These are phyloP conservation scores for Alloascoidea hylecoeti DNA, from an alignment of 805 yeast genomes.

Conservation along the genomic window DNA sequence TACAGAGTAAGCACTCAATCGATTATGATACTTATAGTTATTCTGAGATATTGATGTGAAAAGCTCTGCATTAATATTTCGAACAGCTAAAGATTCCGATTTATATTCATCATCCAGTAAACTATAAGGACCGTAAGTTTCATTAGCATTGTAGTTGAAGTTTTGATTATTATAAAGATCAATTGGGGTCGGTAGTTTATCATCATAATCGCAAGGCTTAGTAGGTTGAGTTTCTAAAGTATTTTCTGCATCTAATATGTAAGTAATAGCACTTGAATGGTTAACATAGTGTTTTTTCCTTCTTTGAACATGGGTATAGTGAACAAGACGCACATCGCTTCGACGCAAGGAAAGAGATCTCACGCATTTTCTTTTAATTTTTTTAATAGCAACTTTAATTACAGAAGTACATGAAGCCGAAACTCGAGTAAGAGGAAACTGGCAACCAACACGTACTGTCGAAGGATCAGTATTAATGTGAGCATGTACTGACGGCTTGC, in stretches of 20 bases:
- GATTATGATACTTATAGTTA: neutral
- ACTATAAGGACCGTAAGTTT: neutral
- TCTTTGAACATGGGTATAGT: neutral
- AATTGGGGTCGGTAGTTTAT: too few relatives aligned
- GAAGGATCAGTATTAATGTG: too few relatives aligned
- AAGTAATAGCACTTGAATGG: conserved; percentile 1
- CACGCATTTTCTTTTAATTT: neutral
- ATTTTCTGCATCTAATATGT: too few relatives aligned
- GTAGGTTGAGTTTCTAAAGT: too few relatives aligned
- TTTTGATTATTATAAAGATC: too few relatives aligned
- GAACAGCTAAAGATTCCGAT: too few relatives aligned
- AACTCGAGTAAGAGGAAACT: too few relatives aligned
- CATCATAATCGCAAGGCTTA: too few relatives aligned
- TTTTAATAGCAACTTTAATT: neutral
- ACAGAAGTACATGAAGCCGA: neutral
- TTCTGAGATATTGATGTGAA: neutral
- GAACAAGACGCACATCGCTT: neutral
- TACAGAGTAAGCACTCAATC: neutral
- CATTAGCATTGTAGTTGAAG: too few relatives aligned
- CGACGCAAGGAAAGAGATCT: neutral
- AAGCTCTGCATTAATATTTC: neutral
- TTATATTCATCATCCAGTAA: neutral
- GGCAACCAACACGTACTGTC: too few relatives aligned
- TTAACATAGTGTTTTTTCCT: conserved; percentile 1
- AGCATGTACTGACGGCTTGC: too few relatives aligned